Evolutionary conservation across 1,284 basidiomycete genomes (phyloP).

Genomic region (Moesziomyces globuligerus): DNA sequence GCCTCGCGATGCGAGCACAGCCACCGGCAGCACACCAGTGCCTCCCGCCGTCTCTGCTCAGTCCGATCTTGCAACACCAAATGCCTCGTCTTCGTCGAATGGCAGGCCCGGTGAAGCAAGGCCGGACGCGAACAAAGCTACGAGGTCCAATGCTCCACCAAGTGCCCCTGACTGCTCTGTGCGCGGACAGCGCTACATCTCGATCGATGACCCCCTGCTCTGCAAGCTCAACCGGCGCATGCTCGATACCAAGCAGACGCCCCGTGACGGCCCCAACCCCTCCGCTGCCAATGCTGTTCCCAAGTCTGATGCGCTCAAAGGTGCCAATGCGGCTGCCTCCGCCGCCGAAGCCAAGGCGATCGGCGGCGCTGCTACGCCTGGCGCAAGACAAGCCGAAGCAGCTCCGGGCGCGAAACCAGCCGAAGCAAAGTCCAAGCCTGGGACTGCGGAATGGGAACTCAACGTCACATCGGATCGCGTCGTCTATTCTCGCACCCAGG

Average conservation of each 20-base stretch:
- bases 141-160: neutral
- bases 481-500: constrained; percentile 85
- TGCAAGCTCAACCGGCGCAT: constrained; percentile 39
- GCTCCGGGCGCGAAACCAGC: neutral
- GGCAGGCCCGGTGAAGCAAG: constrained; percentile 10
- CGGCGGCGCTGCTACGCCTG: constrained; percentile 2
- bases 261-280: constrained; percentile 7
- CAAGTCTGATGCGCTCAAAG: constrained; percentile 1
- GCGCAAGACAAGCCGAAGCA: constrained; percentile 1
- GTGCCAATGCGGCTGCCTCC: neutral
- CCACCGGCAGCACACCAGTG: neutral
- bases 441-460: constrained; percentile 54
- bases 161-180: constrained; percentile 30
- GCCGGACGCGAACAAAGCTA: constrained; percentile 2
- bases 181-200: constrained; percentile 46
- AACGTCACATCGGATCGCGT: constrained; percentile 58
- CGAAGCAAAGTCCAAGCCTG: neutral
- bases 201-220: constrained; percentile 40
- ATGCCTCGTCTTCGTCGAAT: neutral
- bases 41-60: neutral
- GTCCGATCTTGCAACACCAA: neutral
- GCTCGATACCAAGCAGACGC: constrained; percentile 36
- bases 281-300: neutral
- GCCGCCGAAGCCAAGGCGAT: constrained; percentile 5
- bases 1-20: constrained; percentile 4